These are phyloP conservation scores for Leccinum fallax DNA, from an alignment of 1,284 basidiomycete species.

Conservation along the genomic window DNA sequence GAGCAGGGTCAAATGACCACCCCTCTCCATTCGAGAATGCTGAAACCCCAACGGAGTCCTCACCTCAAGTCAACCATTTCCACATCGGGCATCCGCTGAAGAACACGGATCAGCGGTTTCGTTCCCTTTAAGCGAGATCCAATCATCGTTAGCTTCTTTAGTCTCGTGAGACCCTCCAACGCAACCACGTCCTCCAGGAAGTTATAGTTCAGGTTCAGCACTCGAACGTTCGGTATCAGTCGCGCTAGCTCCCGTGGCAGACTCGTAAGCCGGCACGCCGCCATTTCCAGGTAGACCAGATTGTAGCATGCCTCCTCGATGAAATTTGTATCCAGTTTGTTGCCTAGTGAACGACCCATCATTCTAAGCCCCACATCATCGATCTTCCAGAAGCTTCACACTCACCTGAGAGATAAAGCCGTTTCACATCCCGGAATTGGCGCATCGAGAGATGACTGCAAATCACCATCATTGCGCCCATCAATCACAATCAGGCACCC, in stretches of 20 bases:
- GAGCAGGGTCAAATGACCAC: background rate
- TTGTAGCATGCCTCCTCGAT: conserved; percentile 78
- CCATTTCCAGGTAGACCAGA: conserved; percentile 91
- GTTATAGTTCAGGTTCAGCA: conserved; percentile 95
- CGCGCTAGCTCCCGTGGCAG: conserved; percentile 71
- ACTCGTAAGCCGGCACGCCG: conserved; percentile 81
- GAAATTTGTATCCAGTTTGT: conserved; percentile 47
- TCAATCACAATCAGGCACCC: conserved; percentile 41
- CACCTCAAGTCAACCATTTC: conserved; percentile 92
- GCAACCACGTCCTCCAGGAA: conserved; percentile 75
- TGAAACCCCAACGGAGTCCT: conserved; percentile 36
- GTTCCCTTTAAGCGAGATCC: conserved; percentile 78
- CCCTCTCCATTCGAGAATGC: conserved; percentile 9
- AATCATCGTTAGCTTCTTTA: conserved; percentile 84
- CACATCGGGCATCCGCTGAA: conserved; percentile 73
- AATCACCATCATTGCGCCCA: conserved; percentile 38
- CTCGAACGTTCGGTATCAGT: conserved; percentile 85
- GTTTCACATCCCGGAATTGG: conserved; percentile 87
- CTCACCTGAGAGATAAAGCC: conserved; percentile 92
- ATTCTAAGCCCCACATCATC: conserved; percentile 7
- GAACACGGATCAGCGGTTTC: conserved; percentile 68
- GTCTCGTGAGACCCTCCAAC: conserved; percentile 71
- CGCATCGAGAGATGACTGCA: conserved; percentile 61
- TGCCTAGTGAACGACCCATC: conserved; percentile 41
- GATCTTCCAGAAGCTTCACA: conserved; percentile 21